These are phyloP conservation scores for Bathelium albidoporum DNA, from an alignment of 495 filamentous ascomycete species.

Conservation along the genomic window DNA sequence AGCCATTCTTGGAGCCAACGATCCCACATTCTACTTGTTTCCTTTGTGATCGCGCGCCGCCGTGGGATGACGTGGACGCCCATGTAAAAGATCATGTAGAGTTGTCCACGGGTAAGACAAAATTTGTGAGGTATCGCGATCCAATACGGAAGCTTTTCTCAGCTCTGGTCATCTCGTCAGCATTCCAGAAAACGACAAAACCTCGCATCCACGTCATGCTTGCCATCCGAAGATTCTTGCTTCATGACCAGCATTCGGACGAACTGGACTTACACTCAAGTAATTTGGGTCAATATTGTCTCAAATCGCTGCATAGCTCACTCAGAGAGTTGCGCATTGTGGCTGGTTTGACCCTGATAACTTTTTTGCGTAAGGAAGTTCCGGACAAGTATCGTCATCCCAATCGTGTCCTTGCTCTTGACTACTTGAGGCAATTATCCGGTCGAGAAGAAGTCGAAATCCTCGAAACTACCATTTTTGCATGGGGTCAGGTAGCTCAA, in stretches of 20 bases:
- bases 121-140: background rate
- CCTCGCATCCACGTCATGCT: slow-evolving; percentile 64
- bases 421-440: slow-evolving; percentile 58
- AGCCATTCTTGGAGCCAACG: background rate
- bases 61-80: background rate
- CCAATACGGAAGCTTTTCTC: background rate
- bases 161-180: slow-evolving; percentile 20
- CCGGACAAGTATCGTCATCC: slow-evolving; percentile 39
- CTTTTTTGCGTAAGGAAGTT: slow-evolving; percentile 49
- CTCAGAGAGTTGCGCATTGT: slow-evolving; percentile 76
- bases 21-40: background rate
- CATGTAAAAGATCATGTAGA: background rate
- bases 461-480: slow-evolving; percentile 76
- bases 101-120: background rate
- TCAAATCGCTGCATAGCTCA: slow-evolving; percentile 71
- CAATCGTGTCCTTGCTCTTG: slow-evolving; percentile 59
- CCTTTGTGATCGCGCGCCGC: background rate
- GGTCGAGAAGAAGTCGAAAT: slow-evolving; percentile 51
- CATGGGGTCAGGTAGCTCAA: slow-evolving; percentile 71
- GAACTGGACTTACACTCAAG: slow-evolving; percentile 59
- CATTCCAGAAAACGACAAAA: slow-evolving; percentile 48
- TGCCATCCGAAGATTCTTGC: slow-evolving; percentile 54
- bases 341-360: slow-evolving; percentile 56
- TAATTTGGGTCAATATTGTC: slow-evolving; percentile 62
- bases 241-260: slow-evolving; percentile 46